Evolutionary conservation across 148 eudicot species (phyloP).

Genomic region (Rhododendron ovatum): DNA sequence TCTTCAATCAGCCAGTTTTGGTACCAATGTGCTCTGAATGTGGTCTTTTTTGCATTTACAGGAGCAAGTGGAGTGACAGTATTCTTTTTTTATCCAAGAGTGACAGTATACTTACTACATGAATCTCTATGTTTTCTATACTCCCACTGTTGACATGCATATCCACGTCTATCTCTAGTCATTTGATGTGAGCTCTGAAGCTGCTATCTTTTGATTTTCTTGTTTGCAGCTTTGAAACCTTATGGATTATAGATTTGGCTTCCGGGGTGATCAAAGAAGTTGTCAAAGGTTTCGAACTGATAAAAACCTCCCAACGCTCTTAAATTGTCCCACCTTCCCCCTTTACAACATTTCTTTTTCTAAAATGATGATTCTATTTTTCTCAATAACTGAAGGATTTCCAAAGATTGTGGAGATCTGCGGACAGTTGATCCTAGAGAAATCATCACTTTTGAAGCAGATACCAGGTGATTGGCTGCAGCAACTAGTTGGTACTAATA

Average conservation of each 20-base stretch:
- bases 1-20: background rate
- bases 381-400: slow-evolving; percentile 37
- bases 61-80: background rate
- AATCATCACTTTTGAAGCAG: slow-evolving; percentile 37
- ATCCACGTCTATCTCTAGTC: background rate
- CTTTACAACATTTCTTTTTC: background rate
- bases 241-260: slow-evolving; percentile 75
- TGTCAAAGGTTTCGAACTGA: slow-evolving; percentile 45
- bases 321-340: background rate
- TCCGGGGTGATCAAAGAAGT: slow-evolving; percentile 51
- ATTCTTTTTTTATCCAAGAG: background rate
- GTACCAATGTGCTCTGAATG: background rate
- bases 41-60: background rate
- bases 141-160: background rate
- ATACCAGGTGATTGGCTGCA: slow-evolving; percentile 46
- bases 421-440: slow-evolving; percentile 56
- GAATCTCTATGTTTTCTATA: background rate
- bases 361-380: slow-evolving; percentile 8
- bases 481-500: slow-evolving; percentile 29
- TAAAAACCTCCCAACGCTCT: background rate
- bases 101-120: background rate
- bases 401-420: slow-evolving; percentile 58
- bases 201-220: background rate
- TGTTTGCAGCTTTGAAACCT: slow-evolving; percentile 60
- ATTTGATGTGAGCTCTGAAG: background rate